A percentile compares a stretch with the other conserved stretches of the same genome.
Evolutionary conservation across 2,329 filamentous ascomycete genomes (phyloP).

Genomic region (Aspergillus sp.): DNA sequence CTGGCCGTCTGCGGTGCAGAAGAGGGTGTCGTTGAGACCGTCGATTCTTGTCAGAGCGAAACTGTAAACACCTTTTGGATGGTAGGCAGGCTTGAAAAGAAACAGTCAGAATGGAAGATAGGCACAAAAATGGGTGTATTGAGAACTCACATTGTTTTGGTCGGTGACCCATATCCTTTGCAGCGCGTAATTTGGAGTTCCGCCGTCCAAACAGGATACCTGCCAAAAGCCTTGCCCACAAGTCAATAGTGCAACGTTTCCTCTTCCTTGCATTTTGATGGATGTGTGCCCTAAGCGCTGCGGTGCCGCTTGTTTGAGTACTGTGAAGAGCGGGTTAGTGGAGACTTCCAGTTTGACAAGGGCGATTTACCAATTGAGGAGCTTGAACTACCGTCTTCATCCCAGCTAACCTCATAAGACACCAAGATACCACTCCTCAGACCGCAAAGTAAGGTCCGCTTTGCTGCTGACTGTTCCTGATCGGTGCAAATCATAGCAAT

Average conservation of each 20-base stretch:
- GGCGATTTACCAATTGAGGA: constrained; percentile 29
- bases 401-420: constrained; percentile 31
- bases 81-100: constrained; percentile 35
- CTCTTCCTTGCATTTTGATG: constrained; percentile 32
- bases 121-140: neutral
- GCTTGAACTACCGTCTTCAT: constrained; percentile 11
- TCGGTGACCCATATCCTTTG: constrained; percentile 43
- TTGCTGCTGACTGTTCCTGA: constrained; percentile 10
- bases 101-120: constrained; percentile 12
- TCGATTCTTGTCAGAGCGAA: constrained; percentile 35
- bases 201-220: constrained; percentile 26
- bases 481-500: constrained; percentile 27
- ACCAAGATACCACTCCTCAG: constrained; percentile 46
- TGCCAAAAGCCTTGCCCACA: constrained; percentile 41
- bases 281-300: constrained; percentile 37
- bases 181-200: constrained; percentile 26
- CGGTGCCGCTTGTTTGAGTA: constrained; percentile 28
- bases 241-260: constrained; percentile 31
- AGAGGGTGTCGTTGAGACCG: constrained; percentile 42
- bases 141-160: constrained; percentile 38
- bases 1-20: constrained; percentile 48
- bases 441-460: constrained; percentile 42
- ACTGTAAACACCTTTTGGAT: constrained; percentile 35
- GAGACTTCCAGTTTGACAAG: neutral
- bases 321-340: constrained; percentile 22